A percentile compares a stretch with the other conserved stretches of the same genome.
Evolutionary conservation across 148 eudicot genomes (phyloP).

Genomic region (Hydrangea macrophylla): DNA sequence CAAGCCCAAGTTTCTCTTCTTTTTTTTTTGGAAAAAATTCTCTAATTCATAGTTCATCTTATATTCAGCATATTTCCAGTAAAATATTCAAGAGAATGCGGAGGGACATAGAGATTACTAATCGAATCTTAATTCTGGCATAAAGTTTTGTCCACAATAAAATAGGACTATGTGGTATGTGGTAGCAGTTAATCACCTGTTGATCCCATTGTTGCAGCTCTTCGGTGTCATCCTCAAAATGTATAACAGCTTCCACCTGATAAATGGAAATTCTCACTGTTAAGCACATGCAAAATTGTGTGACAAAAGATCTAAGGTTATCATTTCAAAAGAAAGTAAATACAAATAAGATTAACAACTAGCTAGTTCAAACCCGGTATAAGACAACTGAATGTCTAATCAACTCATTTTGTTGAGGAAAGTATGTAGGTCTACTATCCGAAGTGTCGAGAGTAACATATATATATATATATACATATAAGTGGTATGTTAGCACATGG

Average conservation of each 20-base stretch:
- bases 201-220: conserved; percentile 99
- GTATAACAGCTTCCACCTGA: conserved; percentile 97
- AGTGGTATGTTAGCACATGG: too few species aligned
- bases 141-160: neutral
- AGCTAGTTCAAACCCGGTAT: neutral
- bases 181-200: conserved; percentile 47
- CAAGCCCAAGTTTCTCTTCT: too few species aligned
- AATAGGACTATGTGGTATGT: neutral
- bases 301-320: neutral
- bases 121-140: neutral
- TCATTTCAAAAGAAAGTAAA: neutral
- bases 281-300: neutral
- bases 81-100: neutral
- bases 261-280: neutral
- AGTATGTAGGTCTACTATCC: too few species aligned
- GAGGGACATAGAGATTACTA: neutral
- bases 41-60: too few species aligned
- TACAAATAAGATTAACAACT: neutral
- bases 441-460: too few species aligned
- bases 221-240: conserved; percentile 96
- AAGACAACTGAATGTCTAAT: too few species aligned
- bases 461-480: too few species aligned
- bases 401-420: too few species aligned
- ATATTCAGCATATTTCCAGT: neutral
- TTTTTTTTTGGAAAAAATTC: neutral